Base-by-base conservation (phyloP, 768 basidiomycete species). In the Trametes punicea region DNA sequence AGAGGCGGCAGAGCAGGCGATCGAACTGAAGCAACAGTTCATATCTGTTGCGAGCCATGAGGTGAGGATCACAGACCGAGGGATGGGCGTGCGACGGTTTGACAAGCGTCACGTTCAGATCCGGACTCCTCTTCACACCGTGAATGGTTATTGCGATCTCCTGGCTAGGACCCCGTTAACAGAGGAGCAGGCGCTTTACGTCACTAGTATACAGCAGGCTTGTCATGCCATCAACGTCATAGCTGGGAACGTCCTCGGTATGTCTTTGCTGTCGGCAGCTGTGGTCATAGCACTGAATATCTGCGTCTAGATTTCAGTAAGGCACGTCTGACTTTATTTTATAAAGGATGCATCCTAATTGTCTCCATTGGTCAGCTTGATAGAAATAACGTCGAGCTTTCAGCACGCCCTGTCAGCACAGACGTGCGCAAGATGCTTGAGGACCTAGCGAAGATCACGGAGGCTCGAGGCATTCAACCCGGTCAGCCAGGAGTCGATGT, bases 201-300 rank as follows among this genome's bases (percentile, higher is more conserved):
- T 69, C 18, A 57, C 61, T 6, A 69, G 67, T 50, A 67, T 69
- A 10, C 67, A 67, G 45, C 65, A 69, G 38, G 67, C 67, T 8
- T 69, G 67, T 31, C 65, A 69, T 53, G 65, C 67, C 1, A 64
- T 69, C 56, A 69, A 69, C 46, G 63, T 69, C 23, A 69, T 69
- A 20, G 67, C 67, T 11, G 67, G 67, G 5, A 69, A 69, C 27
- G 67, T 69, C 2, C 57, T 69, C 2, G 67, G 65, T 68, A 42
- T 8, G 66, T 46, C 6, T 9, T 29, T 42, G 3, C 25, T 31
- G 15, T 53, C 11, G 23, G 20, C 38, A 21, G 16, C 21, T 38
- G 30, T 26, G 18, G 33, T 4, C n/a, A 13, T 34, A 16, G 42
- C 16, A 30, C 36, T 16, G 33, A 27, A 4, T 5, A n/a, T 4